These are phyloP conservation scores for Brassica napus DNA, from an alignment of 345 rosid species.

Conservation along the genomic window DNA sequence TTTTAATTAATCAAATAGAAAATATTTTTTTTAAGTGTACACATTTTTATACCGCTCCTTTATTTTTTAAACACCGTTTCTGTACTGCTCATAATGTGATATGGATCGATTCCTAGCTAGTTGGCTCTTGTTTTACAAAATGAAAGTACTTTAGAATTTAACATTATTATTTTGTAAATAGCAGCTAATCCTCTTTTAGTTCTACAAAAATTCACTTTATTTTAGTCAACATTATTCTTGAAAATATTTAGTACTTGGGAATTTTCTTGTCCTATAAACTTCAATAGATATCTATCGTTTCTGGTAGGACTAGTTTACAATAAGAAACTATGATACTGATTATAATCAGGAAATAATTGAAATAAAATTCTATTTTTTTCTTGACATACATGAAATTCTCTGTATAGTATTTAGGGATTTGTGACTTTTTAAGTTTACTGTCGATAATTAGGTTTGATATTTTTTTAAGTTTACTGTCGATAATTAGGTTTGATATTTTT, in stretches of 20 bases:
- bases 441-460: not conserved
- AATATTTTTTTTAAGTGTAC: not conserved
- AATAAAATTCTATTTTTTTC: not conserved
- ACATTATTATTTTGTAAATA: not conserved
- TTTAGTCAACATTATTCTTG: constrained; percentile 30
- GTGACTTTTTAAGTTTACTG: not conserved
- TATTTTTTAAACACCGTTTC: not conserved
- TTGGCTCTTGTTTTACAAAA: constrained; percentile 36
- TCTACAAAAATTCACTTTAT: constrained; percentile 24
- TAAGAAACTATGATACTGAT: not conserved
- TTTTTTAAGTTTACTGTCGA: not conserved
- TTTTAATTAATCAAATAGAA: not conserved
- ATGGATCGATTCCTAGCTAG: constrained; percentile 36
- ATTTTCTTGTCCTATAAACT: constrained; percentile 6
- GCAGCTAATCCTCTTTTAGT: not conserved
- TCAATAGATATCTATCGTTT: not conserved
- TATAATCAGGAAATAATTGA: not conserved
- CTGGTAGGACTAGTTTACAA: not conserved
- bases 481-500: not conserved
- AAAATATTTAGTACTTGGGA: constrained; percentile 9
- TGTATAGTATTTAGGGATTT: not conserved
- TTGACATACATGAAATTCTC: not conserved
- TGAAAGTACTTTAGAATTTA: constrained; percentile 19
- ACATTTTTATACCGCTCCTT: constrained; percentile 7
- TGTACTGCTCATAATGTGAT: constrained; percentile 22